These are phyloP conservation scores for Fusarium mexicanum DNA, from an alignment of 2,329 filamentous ascomycete genomes.

Conservation along the genomic window DNA sequence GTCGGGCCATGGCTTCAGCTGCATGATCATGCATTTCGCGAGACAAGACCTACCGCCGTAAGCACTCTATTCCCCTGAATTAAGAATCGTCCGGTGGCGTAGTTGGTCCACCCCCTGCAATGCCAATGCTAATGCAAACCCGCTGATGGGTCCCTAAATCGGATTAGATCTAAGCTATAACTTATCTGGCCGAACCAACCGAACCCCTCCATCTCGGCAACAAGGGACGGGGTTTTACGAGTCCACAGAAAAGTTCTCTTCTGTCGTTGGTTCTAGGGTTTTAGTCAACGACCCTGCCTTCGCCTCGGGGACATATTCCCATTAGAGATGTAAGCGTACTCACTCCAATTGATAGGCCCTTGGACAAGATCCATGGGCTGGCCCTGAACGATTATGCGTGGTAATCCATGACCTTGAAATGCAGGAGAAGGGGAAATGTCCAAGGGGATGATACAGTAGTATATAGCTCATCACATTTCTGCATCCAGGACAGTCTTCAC, in stretches of 20 bases:
- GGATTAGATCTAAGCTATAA: slow-evolving; percentile 25
- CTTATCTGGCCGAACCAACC: neutral
- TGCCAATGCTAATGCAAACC: neutral
- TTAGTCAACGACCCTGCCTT: neutral
- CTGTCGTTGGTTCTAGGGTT: neutral
- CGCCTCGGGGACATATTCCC: neutral
- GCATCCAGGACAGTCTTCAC: neutral
- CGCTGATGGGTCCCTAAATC: slow-evolving; percentile 12
- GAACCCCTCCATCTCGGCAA: neutral
- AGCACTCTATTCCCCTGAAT: neutral
- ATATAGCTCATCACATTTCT: slow-evolving; percentile 24
- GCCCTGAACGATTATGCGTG: neutral
- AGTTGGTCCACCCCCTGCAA: neutral
- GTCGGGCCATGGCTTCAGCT: neutral
- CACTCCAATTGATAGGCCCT: neutral
- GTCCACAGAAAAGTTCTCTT: neutral
- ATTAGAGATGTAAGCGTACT: neutral
- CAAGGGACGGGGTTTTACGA: neutral
- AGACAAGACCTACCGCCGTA: neutral
- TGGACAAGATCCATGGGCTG: neutral
- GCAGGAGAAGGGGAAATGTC: neutral
- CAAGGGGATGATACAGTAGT: slow-evolving; percentile 3
- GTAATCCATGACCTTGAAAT: neutral
- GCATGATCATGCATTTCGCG: neutral
- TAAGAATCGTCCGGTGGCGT: slow-evolving; percentile 1